Evolutionary conservation across 164 flowering plant species (phyloP), one percentile per base, ranked within the genome.

Genomic region (Liriodendron chinense): DNA sequence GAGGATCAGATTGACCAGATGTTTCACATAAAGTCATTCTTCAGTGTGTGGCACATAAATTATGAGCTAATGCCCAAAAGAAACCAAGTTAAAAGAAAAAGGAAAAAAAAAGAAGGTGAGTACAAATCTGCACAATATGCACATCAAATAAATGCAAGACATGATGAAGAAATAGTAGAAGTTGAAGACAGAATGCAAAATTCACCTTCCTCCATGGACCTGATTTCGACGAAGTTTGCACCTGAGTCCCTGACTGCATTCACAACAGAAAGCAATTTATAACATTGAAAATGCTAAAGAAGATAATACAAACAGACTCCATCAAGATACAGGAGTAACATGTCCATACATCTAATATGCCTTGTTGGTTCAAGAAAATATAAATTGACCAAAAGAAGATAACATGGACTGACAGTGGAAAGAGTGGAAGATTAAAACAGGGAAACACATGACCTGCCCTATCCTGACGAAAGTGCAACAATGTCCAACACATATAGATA

Each of bases 151-250:
- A 34, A 53, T 53, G 59, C 18, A 53, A 53, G 59, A 53, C 18
- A 16, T 1, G 3, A 53, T 3, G 59, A 53, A 5, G 71, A 21
- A 69, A 43, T 1, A 43, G 6, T 47, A 69, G 18, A 3, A 28
- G 22, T 7, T 6, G 18, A 16, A 69, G 10, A 53, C 13, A 16
- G 18, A 47, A 70, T 70, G 18, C 72, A 70, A n/a, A 70, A 74
- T 34, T 76, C 63, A 77, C 86, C 74, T 83, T 83, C 66, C 82
- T 81, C 86, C 86, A 83, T 24, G 86, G 84, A 57, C 86, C 83
- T 28, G 86, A 75, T 75, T 78, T 83, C 48, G 85, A 68, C 71
- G 83, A 74, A 69, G 80, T 76, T 72, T 76, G 78, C 67, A 76
- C 13, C 43, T 76, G 43, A 28, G 72, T 22, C 7, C 70, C 83